Evolutionary conservation across 208 protist genomes (phyloP).

Genomic region (Acanthamoeba culbertsoni): DNA sequence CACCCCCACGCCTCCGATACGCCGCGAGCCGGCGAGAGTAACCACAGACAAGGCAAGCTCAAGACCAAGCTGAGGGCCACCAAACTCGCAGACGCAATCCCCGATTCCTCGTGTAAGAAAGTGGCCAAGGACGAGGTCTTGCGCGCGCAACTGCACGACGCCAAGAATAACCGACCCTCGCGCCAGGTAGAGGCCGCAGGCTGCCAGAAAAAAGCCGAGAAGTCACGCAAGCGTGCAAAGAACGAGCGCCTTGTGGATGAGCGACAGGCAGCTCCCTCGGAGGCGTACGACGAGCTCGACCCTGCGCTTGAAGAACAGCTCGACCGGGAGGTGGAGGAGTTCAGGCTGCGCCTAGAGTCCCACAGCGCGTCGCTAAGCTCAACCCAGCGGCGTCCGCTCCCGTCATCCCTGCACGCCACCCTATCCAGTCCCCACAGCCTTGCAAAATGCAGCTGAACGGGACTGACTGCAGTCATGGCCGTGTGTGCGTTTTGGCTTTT

Average conservation of each 20-base stretch:
- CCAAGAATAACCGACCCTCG: background rate
- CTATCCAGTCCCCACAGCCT: too few species aligned
- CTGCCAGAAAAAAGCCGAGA: background rate
- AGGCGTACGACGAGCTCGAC: background rate
- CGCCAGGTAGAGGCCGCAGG: background rate
- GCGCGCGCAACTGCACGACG: background rate
- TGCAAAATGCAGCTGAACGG: too few species aligned
- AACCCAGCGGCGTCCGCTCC: background rate
- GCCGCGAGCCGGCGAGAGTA: too few species aligned
- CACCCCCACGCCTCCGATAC: too few species aligned
- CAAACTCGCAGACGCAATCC: too few species aligned
- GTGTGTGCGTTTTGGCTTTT: too few species aligned
- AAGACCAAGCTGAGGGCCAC: too few species aligned
- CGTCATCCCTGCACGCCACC: background rate
- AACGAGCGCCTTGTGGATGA: background rate
- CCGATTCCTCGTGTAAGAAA: too few species aligned
- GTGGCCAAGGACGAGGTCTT: too few species aligned
- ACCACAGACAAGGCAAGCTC: too few species aligned
- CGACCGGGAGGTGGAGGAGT: constrained; percentile 44
- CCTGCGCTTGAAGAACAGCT: background rate
- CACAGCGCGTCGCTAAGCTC: background rate
- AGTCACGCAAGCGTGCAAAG: background rate
- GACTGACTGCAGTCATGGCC: too few species aligned
- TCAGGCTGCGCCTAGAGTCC: background rate
- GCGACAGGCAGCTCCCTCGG: too few species aligned